These are phyloP conservation scores for Pythium monospermum DNA, from an alignment of 352 stramenopile genomes.

Conservation along the genomic window DNA sequence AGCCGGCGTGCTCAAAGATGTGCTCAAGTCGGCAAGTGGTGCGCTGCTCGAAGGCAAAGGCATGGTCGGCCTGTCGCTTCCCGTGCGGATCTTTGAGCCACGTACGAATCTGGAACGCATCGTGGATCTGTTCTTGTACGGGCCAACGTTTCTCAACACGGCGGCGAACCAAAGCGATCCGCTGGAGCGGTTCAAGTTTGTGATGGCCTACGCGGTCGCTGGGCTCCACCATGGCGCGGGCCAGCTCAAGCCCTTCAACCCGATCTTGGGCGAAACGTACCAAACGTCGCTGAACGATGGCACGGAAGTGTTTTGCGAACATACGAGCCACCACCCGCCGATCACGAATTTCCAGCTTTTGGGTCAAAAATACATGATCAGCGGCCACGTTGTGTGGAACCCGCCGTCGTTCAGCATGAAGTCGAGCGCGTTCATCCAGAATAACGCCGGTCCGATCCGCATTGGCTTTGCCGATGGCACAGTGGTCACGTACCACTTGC, in stretches of 20 bases:
- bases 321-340: constrained; percentile 82
- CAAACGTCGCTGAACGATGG: constrained; percentile 71
- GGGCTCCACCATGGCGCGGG: constrained; percentile 78
- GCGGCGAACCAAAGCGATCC: constrained; percentile 55
- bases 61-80: constrained; percentile 73
- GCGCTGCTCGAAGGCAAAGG: constrained; percentile 35
- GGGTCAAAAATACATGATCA: constrained; percentile 67
- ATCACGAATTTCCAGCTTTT: constrained; percentile 83
- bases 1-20: constrained; percentile 77
- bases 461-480: constrained; percentile 65
- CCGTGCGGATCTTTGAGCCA: constrained; percentile 82
- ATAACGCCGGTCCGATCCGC: constrained; percentile 68
- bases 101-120: constrained; percentile 78
- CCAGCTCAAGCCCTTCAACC: constrained; percentile 84
- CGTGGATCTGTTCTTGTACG: constrained; percentile 78
- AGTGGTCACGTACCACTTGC: constrained; percentile 66
- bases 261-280: constrained; percentile 78
- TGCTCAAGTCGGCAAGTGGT: constrained; percentile 56
- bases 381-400: constrained; percentile 67
- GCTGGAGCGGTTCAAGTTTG: constrained; percentile 76
- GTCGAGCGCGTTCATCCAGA: constrained; percentile 80
- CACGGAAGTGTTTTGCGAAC: constrained; percentile 75
- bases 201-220: constrained; percentile 71
- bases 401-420: constrained; percentile 71
- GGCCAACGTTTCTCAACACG: constrained; percentile 64